Percentiles rank a stretch among this genome's conserved stretches.
Evolutionary conservation across 1,284 basidiomycete species (phyloP).

Genomic region (Marasmius oreades): DNA sequence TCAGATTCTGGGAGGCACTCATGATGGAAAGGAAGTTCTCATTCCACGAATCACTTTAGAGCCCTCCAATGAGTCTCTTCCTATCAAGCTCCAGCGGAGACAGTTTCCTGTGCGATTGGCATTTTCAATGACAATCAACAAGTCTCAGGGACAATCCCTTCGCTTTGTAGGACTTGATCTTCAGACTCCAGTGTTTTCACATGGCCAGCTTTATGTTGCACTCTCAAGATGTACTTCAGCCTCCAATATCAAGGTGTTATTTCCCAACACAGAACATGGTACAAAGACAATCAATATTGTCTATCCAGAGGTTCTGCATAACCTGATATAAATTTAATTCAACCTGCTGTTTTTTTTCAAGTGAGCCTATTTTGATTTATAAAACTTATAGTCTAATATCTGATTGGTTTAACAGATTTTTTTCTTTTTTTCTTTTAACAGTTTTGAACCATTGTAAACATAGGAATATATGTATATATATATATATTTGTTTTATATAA

Average conservation of each 20-base stretch:
- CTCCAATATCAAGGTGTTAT: conserved; percentile 16
- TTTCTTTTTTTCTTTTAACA: no score
- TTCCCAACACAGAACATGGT: conserved; percentile 4
- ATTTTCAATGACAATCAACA: conserved; percentile 36
- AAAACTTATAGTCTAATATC: no score
- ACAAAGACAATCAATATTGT: conserved; percentile 6
- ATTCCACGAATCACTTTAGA: not conserved
- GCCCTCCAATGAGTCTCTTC: not conserved
- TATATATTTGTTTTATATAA: no score
- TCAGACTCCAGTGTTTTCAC: conserved; percentile 27
- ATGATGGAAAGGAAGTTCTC: not conserved
- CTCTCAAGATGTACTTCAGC: conserved; percentile 22
- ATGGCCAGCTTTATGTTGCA: conserved; percentile 33
- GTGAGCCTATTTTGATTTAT: no score
- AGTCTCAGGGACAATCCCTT: conserved; percentile 33
- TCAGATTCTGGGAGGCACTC: not conserved
- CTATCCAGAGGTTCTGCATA: not conserved
- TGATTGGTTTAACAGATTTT: no score
- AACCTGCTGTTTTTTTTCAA: no score
- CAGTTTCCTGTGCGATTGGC: conserved; percentile 33
- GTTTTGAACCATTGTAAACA: no score
- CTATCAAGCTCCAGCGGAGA: conserved; percentile 14
- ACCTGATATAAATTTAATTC: not conserved
- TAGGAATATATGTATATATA: no score
- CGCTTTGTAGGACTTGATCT: conserved; percentile 26